Conservation (phyloP, 768 basidiomycete species). For the Lyophyllum atratum region DNA sequence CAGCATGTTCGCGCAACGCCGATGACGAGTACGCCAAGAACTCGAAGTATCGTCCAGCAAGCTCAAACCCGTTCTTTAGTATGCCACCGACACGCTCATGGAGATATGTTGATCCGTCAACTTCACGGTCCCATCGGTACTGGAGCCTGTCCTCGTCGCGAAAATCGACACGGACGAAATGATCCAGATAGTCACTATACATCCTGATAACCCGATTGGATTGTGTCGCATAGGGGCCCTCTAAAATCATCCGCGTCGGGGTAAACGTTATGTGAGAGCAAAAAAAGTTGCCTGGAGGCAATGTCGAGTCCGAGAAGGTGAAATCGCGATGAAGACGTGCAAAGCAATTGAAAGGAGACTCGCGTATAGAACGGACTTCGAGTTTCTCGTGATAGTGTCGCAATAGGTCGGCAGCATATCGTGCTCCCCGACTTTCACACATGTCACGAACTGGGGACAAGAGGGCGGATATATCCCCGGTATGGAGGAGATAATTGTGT, state of each 20-base stretch:
- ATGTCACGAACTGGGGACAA: slow-evolving; percentile 45
- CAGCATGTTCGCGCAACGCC: slow-evolving; percentile 75
- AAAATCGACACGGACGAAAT: slow-evolving; percentile 84
- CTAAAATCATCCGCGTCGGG: slow-evolving; percentile 71
- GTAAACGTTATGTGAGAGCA: slow-evolving; percentile 79
- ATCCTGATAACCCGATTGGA: slow-evolving; percentile 80
- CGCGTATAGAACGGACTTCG: slow-evolving; percentile 37
- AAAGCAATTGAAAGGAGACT: slow-evolving; percentile 47
- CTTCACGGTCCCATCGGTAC: slow-evolving; percentile 69
- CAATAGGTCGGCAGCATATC: slow-evolving; percentile 48
- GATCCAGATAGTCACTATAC: slow-evolving; percentile 58
- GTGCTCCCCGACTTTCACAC: slow-evolving; percentile 28
- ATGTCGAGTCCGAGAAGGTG: slow-evolving; percentile 15
- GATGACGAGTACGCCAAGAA: slow-evolving; percentile 85
- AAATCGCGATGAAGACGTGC: slow-evolving; percentile 34
- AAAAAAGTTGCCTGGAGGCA: slow-evolving; percentile 48
- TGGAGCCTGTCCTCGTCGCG: slow-evolving; percentile 80
- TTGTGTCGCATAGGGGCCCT: slow-evolving; percentile 75
- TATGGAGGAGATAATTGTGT: slow-evolving; percentile 61
- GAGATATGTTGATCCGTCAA: slow-evolving; percentile 60
- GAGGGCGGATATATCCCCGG: slow-evolving; percentile 53
- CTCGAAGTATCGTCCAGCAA: slow-evolving; percentile 74
- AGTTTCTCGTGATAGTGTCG: slow-evolving; percentile 55
- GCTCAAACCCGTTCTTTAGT: slow-evolving; percentile 63
- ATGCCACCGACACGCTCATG: slow-evolving; percentile 57